A percentile compares a stretch with the other conserved stretches of the same genome.
Conservation (phyloP, 2,329 filamentous ascomycete genomes). For the Pezicula rhizophila region DNA sequence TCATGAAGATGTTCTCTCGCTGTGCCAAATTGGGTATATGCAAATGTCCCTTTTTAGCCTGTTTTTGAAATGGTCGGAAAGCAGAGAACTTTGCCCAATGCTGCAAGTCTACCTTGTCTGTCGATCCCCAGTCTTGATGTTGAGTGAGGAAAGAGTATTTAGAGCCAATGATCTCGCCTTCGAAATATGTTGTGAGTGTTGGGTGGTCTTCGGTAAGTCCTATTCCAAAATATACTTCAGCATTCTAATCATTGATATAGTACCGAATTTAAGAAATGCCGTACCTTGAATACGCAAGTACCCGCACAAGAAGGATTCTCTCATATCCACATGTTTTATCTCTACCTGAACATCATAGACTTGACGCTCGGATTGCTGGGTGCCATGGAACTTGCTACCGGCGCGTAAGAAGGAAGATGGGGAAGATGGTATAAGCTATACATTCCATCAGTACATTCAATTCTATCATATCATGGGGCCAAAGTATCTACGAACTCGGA, state of each 20-base stretch:
- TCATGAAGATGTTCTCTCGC: conserved; percentile 91
- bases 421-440: conserved; percentile 56
- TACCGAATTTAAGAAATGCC: background rate
- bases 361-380: conserved; percentile 87
- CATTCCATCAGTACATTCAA: conserved; percentile 3
- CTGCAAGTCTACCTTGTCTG: conserved; percentile 81
- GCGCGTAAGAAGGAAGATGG: conserved; percentile 81
- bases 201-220: conserved; percentile 93
- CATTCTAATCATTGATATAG: conserved; percentile 8
- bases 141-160: conserved; percentile 93
- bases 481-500: conserved; percentile 39
- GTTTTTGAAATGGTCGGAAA: conserved; percentile 68
- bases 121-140: conserved; percentile 86
- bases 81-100: conserved; percentile 90
- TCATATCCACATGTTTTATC: conserved; percentile 92
- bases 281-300: conserved; percentile 92
- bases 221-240: conserved; percentile 30
- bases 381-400: conserved; percentile 83
- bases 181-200: conserved; percentile 96
- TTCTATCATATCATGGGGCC: background rate
- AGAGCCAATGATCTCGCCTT: conserved; percentile 93
- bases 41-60: conserved; percentile 52
- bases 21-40: conserved; percentile 66
- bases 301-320: conserved; percentile 88
- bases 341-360: conserved; percentile 95